Conservation (phyloP, 2,329 filamentous ascomycete genomes). For the Fusarium chuoi region DNA sequence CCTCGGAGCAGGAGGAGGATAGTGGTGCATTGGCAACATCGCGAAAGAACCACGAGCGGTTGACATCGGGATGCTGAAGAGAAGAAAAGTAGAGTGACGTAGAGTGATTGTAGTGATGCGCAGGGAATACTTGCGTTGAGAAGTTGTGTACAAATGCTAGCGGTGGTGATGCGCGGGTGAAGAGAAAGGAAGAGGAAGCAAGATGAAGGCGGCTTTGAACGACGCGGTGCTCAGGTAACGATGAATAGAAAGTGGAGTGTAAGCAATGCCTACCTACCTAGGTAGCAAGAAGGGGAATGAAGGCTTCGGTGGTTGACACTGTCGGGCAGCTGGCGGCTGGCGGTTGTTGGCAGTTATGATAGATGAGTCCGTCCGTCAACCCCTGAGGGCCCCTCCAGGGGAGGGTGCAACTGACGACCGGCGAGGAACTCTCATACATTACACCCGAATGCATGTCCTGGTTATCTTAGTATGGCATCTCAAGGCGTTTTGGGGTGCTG, state of each 20-base stretch:
- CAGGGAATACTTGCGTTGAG: fast-evolving
- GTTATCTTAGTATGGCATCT: neutral
- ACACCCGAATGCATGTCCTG: neutral
- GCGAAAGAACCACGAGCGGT: neutral
- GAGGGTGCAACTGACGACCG: neutral
- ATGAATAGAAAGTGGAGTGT: neutral
- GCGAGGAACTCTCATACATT: neutral
- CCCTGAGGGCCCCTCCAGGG: neutral
- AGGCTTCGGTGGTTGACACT: neutral
- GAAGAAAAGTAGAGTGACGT: neutral
- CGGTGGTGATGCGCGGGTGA: neutral
- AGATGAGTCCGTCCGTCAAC: neutral
- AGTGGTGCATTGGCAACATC: neutral
- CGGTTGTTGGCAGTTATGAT: neutral
- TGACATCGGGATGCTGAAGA: neutral
- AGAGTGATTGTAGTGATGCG: neutral
- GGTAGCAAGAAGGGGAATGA: no score
- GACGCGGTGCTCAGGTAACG: neutral
- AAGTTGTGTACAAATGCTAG: neutral
- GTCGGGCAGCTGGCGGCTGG: neutral
- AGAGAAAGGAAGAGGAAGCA: neutral
- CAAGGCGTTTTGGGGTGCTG: neutral
- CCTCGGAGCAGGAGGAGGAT: neutral
- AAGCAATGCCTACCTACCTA: no score
- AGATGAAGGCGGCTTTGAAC: neutral